Percentiles rank a stretch among this genome's conserved stretches.
Evolutionary conservation across 768 basidiomycete species (phyloP).

Genomic region (Leccinum barrowsii): DNA sequence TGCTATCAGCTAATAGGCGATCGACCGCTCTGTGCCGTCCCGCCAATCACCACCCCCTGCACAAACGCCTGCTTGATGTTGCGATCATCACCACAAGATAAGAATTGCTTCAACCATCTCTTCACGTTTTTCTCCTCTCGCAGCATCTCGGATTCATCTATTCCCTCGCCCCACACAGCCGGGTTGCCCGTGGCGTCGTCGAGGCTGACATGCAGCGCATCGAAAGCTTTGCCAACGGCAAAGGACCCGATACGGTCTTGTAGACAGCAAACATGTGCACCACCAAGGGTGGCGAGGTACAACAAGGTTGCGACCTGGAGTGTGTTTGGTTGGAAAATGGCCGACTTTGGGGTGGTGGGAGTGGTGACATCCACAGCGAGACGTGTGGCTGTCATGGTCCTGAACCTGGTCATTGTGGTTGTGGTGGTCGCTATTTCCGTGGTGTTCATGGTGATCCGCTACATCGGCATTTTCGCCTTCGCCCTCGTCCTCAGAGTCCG

Average conservation of each 20-base stretch:
- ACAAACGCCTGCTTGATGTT: conserved; percentile 82
- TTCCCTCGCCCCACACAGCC: conserved; percentile 47
- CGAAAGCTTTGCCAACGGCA: conserved; percentile 76
- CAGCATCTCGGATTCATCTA: conserved; percentile 13
- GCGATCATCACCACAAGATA: conserved; percentile 83
- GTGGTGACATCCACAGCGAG: neutral
- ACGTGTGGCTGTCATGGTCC: neutral
- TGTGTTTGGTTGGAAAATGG: conserved; percentile 50
- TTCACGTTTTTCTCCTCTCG: conserved; percentile 35
- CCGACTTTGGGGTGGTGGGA: neutral
- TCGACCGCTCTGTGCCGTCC: conserved; percentile 27
- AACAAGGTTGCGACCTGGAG: conserved; percentile 70
- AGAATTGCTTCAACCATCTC: conserved; percentile 70
- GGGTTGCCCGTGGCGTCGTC: conserved; percentile 47
- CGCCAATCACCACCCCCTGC: conserved; percentile 74
- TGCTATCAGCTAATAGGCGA: neutral
- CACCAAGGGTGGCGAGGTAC: conserved; percentile 88
- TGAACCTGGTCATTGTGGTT: neutral
- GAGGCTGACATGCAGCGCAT: conserved; percentile 76
- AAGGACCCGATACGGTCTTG: conserved; percentile 69
- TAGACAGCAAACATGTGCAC: conserved; percentile 75
- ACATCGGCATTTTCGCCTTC: neutral
- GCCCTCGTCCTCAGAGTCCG: neutral
- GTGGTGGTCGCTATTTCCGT: neutral
- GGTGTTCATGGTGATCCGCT: neutral